Percentiles rank a stretch among this genome's conserved stretches.
phyloP scores from a whole-genome alignment of 2,329 filamentous ascomycete species.

The Ceratocystis cubensis region DNA sequence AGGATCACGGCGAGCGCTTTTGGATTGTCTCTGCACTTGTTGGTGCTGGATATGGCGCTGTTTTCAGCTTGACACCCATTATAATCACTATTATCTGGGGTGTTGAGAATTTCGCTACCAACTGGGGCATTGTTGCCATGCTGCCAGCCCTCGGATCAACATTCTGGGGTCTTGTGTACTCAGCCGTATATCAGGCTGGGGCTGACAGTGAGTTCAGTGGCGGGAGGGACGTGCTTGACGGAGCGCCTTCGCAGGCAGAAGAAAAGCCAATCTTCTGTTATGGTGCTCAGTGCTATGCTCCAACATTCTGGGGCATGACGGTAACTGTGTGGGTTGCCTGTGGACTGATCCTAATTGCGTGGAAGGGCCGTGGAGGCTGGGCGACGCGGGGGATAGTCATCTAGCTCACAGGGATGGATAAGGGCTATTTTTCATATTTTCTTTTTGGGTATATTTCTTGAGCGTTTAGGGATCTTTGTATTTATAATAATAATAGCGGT shows the following conservation, averaged over 20 bases:
- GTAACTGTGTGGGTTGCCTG: slow-evolving; percentile 67
- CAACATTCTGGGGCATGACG: slow-evolving; percentile 77
- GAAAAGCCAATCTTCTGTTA: slow-evolving; percentile 56
- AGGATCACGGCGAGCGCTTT: slow-evolving; percentile 66
- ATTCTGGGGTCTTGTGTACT: slow-evolving; percentile 85
- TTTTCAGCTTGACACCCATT: slow-evolving; percentile 80
- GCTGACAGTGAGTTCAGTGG: slow-evolving; percentile 34
- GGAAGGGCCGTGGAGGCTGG: slow-evolving; percentile 70
- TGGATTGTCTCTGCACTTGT: slow-evolving; percentile 75
- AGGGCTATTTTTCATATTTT: background rate
- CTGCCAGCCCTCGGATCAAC: slow-evolving; percentile 79
- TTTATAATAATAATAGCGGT: background rate
- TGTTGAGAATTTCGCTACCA: slow-evolving; percentile 95
- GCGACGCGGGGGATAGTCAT: slow-evolving; percentile 59
- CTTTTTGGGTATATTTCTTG: background rate
- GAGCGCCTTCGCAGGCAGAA: slow-evolving; percentile 21
- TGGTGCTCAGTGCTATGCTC: slow-evolving; percentile 66
- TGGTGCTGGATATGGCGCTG: slow-evolving; percentile 82
- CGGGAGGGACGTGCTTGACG: slow-evolving; percentile 16
- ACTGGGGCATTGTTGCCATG: slow-evolving; percentile 92
- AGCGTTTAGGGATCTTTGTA: background rate
- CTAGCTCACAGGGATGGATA: slow-evolving; percentile 23
- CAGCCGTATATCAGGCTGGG: slow-evolving; percentile 60
- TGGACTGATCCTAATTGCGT: slow-evolving; percentile 60
- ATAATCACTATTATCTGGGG: slow-evolving; percentile 97